phyloP scores from a whole-genome alignment of 768 basidiomycete species.

The Lactarius evosmus region DNA sequence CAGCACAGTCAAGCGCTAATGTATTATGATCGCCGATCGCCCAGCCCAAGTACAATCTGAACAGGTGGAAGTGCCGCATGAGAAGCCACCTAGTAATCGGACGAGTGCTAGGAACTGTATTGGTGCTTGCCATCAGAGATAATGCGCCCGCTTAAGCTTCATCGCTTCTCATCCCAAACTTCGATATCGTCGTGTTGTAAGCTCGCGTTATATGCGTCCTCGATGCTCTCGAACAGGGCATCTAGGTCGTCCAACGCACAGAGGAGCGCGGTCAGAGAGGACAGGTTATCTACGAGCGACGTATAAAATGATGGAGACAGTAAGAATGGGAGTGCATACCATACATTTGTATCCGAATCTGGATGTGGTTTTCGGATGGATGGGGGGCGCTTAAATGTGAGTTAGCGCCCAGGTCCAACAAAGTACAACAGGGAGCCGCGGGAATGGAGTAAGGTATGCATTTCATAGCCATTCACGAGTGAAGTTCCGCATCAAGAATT shows the following conservation, averaged over 20 bases:
- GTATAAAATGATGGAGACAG: background rate
- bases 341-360: conserved; percentile 99
- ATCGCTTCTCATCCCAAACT: conserved; percentile 69
- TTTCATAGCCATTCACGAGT: background rate
- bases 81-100: background rate
- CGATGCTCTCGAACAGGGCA: conserved; percentile 65
- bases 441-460: background rate
- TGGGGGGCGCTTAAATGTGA: conserved; percentile 67
- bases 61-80: background rate
- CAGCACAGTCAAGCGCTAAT: background rate
- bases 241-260: conserved; percentile 77
- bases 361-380: conserved; percentile 95
- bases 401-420: conserved; percentile 6
- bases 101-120: background rate
- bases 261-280: conserved; percentile 77
- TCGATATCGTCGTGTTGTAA: conserved; percentile 54
- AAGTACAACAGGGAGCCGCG: conserved; percentile 8
- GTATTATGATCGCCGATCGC: background rate
- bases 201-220: conserved; percentile 62
- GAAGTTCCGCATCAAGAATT: conserved; percentile 2
- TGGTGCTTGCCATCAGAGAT: background rate
- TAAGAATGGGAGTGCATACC: conserved; percentile 51
- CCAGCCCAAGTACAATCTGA: background rate
- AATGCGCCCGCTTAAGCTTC: conserved; percentile 4
- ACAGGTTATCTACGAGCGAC: conserved; percentile 64